phyloP scores from a whole-genome alignment of 2,329 filamentous ascomycete genomes.

The Ascochyta koolunga region DNA sequence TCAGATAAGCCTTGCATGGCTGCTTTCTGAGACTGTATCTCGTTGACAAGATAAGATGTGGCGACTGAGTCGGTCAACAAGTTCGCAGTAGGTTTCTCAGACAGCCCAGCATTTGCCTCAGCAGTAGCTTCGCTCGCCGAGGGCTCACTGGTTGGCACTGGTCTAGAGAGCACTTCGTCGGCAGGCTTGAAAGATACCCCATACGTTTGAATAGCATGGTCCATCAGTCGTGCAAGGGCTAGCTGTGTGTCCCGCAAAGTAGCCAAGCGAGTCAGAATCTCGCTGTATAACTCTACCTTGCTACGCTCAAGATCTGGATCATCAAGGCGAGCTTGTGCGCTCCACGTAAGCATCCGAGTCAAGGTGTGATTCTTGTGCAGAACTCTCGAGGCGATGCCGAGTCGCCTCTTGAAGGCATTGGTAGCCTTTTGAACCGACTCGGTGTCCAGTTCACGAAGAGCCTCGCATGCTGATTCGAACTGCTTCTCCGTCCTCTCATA shows the following conservation, averaged over 20 bases:
- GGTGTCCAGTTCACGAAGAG: conserved; percentile 18
- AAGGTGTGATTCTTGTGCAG: conserved; percentile 36
- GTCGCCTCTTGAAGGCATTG: conserved; percentile 27
- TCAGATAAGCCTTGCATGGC: conserved; percentile 40
- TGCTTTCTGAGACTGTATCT: conserved; percentile 34
- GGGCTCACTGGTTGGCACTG: not conserved
- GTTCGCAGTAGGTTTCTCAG: not conserved
- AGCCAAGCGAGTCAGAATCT: conserved; percentile 32
- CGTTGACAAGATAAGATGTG: conserved; percentile 31
- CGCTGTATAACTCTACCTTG: conserved; percentile 24
- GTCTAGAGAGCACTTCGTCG: conserved; percentile 13
- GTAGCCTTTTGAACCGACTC: conserved; percentile 10
- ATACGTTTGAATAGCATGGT: conserved; percentile 30
- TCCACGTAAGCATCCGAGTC: conserved; percentile 36
- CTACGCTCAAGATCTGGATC: conserved; percentile 19
- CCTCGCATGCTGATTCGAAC: conserved; percentile 22
- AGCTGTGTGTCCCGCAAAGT: conserved; percentile 40
- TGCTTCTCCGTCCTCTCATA: conserved; percentile 29
- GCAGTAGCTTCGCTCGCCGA: not conserved
- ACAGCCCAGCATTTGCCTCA: not conserved
- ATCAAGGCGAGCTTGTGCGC: conserved; percentile 37
- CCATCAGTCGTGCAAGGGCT: conserved; percentile 33
- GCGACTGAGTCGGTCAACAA: conserved; percentile 15
- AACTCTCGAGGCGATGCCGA: conserved; percentile 30
- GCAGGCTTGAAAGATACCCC: conserved; percentile 22